A percentile compares a stretch with the other conserved stretches of the same genome.
Evolutionary conservation across 2,329 filamentous ascomycete species (phyloP).

Genomic region (Juglanconis sp.): DNA sequence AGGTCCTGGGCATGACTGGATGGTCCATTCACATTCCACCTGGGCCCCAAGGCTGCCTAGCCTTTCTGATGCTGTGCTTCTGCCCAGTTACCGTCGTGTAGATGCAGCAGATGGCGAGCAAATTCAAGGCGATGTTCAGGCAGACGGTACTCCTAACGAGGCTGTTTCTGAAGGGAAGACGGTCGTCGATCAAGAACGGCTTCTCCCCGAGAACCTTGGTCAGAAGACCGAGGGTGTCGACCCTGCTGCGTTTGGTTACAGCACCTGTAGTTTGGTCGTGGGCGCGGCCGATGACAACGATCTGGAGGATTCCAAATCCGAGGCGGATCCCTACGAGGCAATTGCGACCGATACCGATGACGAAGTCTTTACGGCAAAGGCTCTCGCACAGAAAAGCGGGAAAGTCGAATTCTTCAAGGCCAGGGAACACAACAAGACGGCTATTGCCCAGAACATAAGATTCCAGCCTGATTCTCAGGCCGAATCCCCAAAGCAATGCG

Average conservation of each 20-base stretch:
- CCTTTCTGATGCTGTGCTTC: conserved; percentile 19
- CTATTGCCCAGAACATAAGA: not conserved
- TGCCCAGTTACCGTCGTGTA: not conserved
- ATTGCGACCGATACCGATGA: not conserved
- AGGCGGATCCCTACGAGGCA: too few relatives aligned
- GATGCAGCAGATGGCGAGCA: not conserved
- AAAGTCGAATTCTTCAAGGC: conserved; percentile 27
- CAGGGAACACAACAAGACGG: conserved; percentile 24
- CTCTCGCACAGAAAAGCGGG: conserved; percentile 21
- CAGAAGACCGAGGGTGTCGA: too few relatives aligned
- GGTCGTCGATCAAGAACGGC: not conserved
- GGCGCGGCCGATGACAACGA: not conserved
- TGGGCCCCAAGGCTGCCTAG: conserved; percentile 9
- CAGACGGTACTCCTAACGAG: not conserved
- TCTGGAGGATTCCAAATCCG: not conserved
- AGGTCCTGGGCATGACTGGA: not conserved
- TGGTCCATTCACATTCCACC: not conserved
- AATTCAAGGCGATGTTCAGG: not conserved
- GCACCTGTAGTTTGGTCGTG: too few relatives aligned
- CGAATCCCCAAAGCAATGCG: too few relatives aligned
- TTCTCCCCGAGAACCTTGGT: too few relatives aligned
- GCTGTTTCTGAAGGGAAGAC: not conserved
- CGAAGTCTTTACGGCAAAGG: conserved; percentile 4
- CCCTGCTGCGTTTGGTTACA: too few relatives aligned
- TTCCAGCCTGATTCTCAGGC: too few relatives aligned